phyloP scores from a whole-genome alignment of 148 eudicot genomes.

The Rhododendron henanense region DNA sequence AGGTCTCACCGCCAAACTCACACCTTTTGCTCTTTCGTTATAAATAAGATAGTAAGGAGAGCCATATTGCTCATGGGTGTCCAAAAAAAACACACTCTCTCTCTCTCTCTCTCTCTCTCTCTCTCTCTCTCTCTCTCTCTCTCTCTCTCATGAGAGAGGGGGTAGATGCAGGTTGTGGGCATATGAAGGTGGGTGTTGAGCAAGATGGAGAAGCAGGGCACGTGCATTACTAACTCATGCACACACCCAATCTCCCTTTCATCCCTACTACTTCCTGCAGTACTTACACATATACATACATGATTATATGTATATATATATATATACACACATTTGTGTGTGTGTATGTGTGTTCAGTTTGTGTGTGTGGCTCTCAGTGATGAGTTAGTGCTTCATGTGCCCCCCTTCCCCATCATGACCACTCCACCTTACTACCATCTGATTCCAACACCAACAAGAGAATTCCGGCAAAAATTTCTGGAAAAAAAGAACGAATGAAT shows the following conservation, averaged over 20 bases:
- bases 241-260: not conserved
- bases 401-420: slow-evolving; percentile 97
- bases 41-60: slow-evolving; percentile 19
- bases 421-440: slow-evolving; percentile 45
- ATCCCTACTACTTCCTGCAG: not conserved
- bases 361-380: not conserved
- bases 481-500: not conserved
- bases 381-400: slow-evolving; percentile 98
- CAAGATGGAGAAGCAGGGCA: slow-evolving; percentile 99
- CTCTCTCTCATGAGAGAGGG: not conserved
- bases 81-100: not conserved
- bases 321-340: not conserved
- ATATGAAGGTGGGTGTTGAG: slow-evolving; percentile 53
- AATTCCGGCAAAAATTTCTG: not conserved
- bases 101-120: slow-evolving; percentile 10
- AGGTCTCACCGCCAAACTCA: not conserved
- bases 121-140: not conserved
- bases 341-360: not conserved
- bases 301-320: not conserved
- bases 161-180: not conserved
- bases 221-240: slow-evolving; percentile 90
- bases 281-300: not conserved
- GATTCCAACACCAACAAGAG: not conserved
- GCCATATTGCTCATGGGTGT: slow-evolving; percentile 14
- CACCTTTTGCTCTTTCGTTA: slow-evolving; percentile 10